Percentiles rank a stretch among this genome's conserved stretches.
phyloP scores from a whole-genome alignment of 2,329 filamentous ascomycete genomes.

The Piedraia hortae region DNA sequence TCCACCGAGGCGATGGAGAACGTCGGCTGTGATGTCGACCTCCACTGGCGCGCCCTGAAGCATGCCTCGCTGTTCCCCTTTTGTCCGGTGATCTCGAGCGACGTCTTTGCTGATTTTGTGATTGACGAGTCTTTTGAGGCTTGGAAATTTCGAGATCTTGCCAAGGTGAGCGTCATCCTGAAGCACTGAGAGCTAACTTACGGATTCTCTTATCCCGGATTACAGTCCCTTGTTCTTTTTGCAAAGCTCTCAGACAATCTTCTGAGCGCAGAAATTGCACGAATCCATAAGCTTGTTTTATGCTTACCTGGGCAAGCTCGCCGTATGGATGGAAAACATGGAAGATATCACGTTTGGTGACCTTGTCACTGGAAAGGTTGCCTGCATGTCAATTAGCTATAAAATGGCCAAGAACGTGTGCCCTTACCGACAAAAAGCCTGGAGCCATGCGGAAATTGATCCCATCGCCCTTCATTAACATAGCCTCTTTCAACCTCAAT shows the following conservation, averaged over 20 bases:
- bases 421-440: slow-evolving; percentile 52
- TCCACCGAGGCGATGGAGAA: slow-evolving; percentile 19
- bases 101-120: slow-evolving; percentile 6
- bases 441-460: slow-evolving; percentile 49
- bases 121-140: slow-evolving; percentile 30
- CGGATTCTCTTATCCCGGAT: slow-evolving; percentile 81
- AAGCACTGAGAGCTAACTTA: slow-evolving; percentile 22
- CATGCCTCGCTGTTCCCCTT: slow-evolving; percentile 19
- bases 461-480: slow-evolving; percentile 55
- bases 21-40: slow-evolving; percentile 23
- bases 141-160: slow-evolving; percentile 75
- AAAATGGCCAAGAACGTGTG: slow-evolving; percentile 1
- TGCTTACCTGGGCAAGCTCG: slow-evolving; percentile 72
- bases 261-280: slow-evolving; percentile 65
- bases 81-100: slow-evolving; percentile 38
- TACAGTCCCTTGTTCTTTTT: slow-evolving; percentile 50
- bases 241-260: slow-evolving; percentile 48
- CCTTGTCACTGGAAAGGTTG: slow-evolving; percentile 76
- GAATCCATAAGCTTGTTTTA: slow-evolving; percentile 92
- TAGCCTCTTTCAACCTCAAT: slow-evolving; percentile 45
- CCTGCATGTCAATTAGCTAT: slow-evolving; percentile 21
- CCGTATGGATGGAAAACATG: slow-evolving; percentile 70
- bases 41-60: slow-evolving; percentile 13
- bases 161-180: not conserved
- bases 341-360: slow-evolving; percentile 82